phyloP scores from a whole-genome alignment of 257 asterid genomes.

The Capsicum baccatum region DNA sequence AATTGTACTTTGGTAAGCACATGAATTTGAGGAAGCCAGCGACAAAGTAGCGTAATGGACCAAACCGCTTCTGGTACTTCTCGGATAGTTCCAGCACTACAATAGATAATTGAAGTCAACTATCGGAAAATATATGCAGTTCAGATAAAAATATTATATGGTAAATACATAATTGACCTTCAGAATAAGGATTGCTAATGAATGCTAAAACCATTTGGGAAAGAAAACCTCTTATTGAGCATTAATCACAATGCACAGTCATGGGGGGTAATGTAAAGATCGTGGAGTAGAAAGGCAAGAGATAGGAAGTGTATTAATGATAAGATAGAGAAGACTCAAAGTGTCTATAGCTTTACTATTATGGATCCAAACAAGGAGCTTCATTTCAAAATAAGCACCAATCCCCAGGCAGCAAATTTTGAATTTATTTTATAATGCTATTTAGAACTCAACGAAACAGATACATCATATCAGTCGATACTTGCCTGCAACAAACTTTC shows the following conservation, averaged over 20 bases:
- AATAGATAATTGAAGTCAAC: constrained; percentile 31
- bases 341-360: background rate
- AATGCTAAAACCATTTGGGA: background rate
- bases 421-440: background rate
- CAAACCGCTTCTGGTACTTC: constrained; percentile 89
- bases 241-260: background rate
- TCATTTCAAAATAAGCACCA: background rate
- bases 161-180: background rate
- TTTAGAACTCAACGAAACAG: background rate
- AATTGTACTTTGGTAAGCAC: constrained; percentile 92
- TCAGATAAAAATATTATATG: background rate
- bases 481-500: background rate
- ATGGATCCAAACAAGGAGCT: background rate
- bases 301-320: background rate
- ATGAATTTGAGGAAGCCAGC: constrained; percentile 93
- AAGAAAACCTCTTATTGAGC: background rate
- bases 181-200: background rate
- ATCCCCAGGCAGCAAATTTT: background rate
- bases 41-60: constrained; percentile 93
- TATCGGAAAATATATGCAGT: background rate
- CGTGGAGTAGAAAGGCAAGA: background rate
- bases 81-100: constrained; percentile 96
- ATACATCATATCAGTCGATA: background rate
- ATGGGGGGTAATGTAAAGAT: background rate
- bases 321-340: background rate